Base-by-base conservation (phyloP, 2,329 filamentous ascomycete species). In the Aspergillus fumigatiaffinis region DNA sequence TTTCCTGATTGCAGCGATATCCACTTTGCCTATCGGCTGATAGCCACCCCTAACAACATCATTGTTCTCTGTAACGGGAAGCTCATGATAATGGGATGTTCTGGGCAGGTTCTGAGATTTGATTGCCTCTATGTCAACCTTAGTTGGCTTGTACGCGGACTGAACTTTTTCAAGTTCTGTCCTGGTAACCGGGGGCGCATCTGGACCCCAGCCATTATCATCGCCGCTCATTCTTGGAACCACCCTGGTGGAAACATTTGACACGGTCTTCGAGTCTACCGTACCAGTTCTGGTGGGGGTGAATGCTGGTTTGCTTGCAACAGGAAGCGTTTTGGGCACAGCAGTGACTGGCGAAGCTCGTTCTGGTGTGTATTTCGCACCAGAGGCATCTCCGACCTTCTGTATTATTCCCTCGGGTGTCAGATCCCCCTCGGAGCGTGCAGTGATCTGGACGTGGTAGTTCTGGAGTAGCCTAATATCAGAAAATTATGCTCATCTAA, bases 381-480 rank as follows among this genome's bases (percentile, higher is more conserved):
- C 94, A 47, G 94, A 97, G 28, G 94, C 89, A 80, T 97, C 92
- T 59, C 91, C 86, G 50, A 99, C 91, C 77, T 97, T 97, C 72
- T 94, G 89, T 66, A 97, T 83, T 65, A 99, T 96, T 57, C 83
- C 82, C 69, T 96, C 91, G 41, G 92, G 90, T 28, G 89, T 91
- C 60, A 99, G 84, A 71, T 97, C 92, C 69, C 85, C 84, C 61
- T 96, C 91, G 61, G 92, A 95, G 60, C 94, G 90, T 59, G 94
- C 94, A 53, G 92, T 97, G 67, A 99, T 90, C 79, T 99, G 93
- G 58, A 99, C 92, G 74, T 99, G 94, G 75, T 97, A 99, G 64
- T 94, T 92, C 82, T 86, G 21, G 8, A 41, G 8, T 28, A 26
- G 7, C 49, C 23, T 21, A 47, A 17, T 6, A 26, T 61, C 38